phyloP scores from a whole-genome alignment of 306 rosid genomes.

The Hippophae rhamnoides region DNA sequence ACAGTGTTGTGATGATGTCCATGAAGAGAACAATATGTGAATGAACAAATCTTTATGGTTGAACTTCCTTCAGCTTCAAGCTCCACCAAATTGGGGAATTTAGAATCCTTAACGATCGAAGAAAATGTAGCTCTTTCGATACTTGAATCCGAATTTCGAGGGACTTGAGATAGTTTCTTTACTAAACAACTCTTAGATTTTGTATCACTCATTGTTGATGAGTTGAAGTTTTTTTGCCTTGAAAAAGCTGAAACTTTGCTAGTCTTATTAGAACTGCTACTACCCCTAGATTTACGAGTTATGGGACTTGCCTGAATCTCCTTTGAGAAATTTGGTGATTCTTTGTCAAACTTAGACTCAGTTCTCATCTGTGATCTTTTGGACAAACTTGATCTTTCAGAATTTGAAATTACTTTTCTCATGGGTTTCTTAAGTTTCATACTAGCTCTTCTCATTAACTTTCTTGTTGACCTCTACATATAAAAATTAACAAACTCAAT shows the following conservation, averaged over 20 bases:
- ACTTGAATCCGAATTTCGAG: slow-evolving; percentile 31
- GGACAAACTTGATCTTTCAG: slow-evolving; percentile 22
- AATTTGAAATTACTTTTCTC: slow-evolving; percentile 28
- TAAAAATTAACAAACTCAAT: slow-evolving; percentile 5
- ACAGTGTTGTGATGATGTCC: slow-evolving; percentile 45
- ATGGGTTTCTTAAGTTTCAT: slow-evolving; percentile 25
- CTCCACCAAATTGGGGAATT: slow-evolving; percentile 33
- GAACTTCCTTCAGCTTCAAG: slow-evolving; percentile 30
- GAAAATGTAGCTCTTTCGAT: slow-evolving; percentile 65
- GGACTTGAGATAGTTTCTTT: slow-evolving; percentile 12
- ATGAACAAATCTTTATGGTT: slow-evolving; percentile 48
- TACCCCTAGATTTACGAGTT: slow-evolving; percentile 26
- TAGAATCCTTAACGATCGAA: slow-evolving; percentile 62
- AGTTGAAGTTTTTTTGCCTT: slow-evolving; percentile 14
- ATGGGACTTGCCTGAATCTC: slow-evolving; percentile 20
- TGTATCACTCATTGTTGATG: slow-evolving; percentile 29
- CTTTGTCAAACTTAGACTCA: neutral
- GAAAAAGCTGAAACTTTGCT: slow-evolving; percentile 12
- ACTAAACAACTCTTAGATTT: slow-evolving; percentile 34
- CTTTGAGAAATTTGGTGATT: slow-evolving; percentile 10
- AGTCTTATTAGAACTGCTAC: slow-evolving; percentile 14
- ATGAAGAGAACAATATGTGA: slow-evolving; percentile 78
- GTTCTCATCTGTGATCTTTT: slow-evolving; percentile 1
- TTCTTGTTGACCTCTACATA: slow-evolving; percentile 35
- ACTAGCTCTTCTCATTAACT: slow-evolving; percentile 20